Base-by-base conservation (phyloP, 805 yeast genomes). In the Wickerhamomyces bovis region DNA sequence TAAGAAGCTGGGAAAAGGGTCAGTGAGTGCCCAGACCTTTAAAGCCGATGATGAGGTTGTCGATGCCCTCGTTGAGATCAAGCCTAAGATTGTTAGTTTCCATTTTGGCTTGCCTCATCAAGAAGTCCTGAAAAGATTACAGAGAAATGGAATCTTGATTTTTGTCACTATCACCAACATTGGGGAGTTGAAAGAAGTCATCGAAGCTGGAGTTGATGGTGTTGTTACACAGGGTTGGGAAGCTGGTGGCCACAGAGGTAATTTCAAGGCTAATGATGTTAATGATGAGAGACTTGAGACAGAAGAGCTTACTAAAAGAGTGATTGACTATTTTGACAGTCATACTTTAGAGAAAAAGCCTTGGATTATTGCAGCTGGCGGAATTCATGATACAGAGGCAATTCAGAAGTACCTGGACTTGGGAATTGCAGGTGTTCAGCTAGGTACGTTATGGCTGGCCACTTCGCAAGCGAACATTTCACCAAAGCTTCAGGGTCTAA, bases 181-280 rank as follows among this genome's bases (percentile, higher is more conserved):
- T 0, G 54, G 56, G 1, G 84, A 80, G 52, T 77, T 75, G 0
- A 26, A 52, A 16, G 31, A 56, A 40, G 58, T 67, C 26, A 26
- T 57, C 3, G 54, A 59, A 0, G 47, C 58, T 0, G 70, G 70
- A 0, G 70, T 72, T 7, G 80, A 78, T 57, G 82, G 76, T 2
- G 59, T 80, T 4, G 64, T 74, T 8, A 66, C 71, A 22, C 86
- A 81, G 58, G 85, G 85, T 0, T 67, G 66, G 57, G 85, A 79
- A 53, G 85, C 85, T 4, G 85, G 85, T 21, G 85, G 85, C 0
- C 85, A 80, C 55, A 62, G 85, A 16, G 84, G 84, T 3, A 72
- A 68, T 51, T 74, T 71, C 44, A 53, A 38, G 9, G 50, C 53
- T 5, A 58, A 61, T 21, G 77, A 71, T 48, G 63, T 62, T 26